These are phyloP conservation scores for Capronia epimyces DNA, from an alignment of 2,329 filamentous ascomycete species.

Conservation along the genomic window DNA sequence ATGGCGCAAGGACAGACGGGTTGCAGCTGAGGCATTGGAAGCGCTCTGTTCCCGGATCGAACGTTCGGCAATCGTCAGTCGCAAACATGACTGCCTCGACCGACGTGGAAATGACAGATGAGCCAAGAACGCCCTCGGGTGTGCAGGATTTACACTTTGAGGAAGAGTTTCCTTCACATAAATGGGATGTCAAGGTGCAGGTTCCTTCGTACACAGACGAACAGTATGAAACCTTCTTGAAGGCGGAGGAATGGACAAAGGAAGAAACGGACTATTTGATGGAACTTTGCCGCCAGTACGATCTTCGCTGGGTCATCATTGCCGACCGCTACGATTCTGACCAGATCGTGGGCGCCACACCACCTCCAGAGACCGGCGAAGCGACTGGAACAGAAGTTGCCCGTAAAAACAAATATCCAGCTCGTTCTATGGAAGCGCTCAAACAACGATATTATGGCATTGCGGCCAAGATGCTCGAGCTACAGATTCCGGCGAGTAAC, in stretches of 20 bases:
- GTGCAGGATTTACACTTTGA: conserved; percentile 34
- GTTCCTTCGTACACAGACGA: conserved; percentile 79
- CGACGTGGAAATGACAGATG: conserved; percentile 30
- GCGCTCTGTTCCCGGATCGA: conserved; percentile 48
- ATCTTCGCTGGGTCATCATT: conserved; percentile 85
- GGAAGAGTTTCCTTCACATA: conserved; percentile 62
- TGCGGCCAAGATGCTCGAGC: conserved; percentile 72
- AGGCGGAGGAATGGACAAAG: conserved; percentile 74
- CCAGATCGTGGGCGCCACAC: conserved; percentile 12
- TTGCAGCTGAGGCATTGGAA: conserved; percentile 77
- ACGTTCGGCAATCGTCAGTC: conserved; percentile 17
- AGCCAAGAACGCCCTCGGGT: conserved; percentile 31
- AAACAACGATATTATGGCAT: conserved; percentile 89
- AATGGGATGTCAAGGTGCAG: conserved; percentile 77
- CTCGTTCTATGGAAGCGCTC: conserved; percentile 77
- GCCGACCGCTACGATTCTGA: conserved; percentile 81
- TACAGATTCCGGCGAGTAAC: conserved; percentile 71
- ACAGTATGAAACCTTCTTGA: conserved; percentile 72
- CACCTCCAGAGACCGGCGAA: conserved; percentile 32
- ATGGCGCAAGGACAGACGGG: conserved; percentile 67
- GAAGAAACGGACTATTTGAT: conserved; percentile 93
- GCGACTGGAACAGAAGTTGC: conserved; percentile 26
- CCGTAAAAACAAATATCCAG: conserved; percentile 33
- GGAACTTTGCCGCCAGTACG: conserved; percentile 66
- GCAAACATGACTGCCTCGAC: conserved; percentile 29